A percentile compares a stretch with the other conserved stretches of the same genome.
phyloP scores from a whole-genome alignment of 2,329 filamentous ascomycete species.

The Aspergillus transmontanensis region DNA sequence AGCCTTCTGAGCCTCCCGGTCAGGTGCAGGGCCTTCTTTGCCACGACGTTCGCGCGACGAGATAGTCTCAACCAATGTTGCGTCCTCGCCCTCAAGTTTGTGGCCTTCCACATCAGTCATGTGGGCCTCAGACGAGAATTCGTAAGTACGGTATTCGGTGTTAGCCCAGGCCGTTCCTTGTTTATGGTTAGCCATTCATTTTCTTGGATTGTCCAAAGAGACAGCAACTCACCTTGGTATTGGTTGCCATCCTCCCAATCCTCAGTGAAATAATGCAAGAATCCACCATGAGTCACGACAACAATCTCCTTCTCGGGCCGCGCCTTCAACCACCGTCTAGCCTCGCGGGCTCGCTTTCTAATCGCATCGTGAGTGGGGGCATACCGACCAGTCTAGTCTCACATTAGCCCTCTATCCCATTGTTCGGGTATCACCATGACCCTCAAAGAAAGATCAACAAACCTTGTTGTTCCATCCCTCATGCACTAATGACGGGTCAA shows the following conservation, averaged over 20 bases:
- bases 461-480: conserved; percentile 74
- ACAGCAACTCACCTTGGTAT: conserved; percentile 43
- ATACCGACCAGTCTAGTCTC: conserved; percentile 45
- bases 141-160: conserved; percentile 70
- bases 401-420: not conserved
- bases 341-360: conserved; percentile 61
- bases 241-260: conserved; percentile 68
- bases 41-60: conserved; percentile 47
- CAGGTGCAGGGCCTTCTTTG: conserved; percentile 35
- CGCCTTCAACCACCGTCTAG: conserved; percentile 59
- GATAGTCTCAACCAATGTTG: conserved; percentile 43
- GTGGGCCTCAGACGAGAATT: conserved; percentile 59
- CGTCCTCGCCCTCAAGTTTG: conserved; percentile 41
- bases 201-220: not conserved
- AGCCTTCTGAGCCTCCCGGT: conserved; percentile 40
- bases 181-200: not conserved
- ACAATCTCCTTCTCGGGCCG: conserved; percentile 67
- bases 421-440: not conserved
- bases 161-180: conserved; percentile 74
- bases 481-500: conserved; percentile 65
- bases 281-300: conserved; percentile 79
- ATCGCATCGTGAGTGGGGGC: conserved; percentile 55
- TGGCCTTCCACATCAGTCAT: conserved; percentile 48
- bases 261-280: conserved; percentile 81
- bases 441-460: conserved; percentile 2